phyloP scores from a whole-genome alignment of 225 moss, liverwort and hornwort genomes.

The Climacium dendroides region DNA sequence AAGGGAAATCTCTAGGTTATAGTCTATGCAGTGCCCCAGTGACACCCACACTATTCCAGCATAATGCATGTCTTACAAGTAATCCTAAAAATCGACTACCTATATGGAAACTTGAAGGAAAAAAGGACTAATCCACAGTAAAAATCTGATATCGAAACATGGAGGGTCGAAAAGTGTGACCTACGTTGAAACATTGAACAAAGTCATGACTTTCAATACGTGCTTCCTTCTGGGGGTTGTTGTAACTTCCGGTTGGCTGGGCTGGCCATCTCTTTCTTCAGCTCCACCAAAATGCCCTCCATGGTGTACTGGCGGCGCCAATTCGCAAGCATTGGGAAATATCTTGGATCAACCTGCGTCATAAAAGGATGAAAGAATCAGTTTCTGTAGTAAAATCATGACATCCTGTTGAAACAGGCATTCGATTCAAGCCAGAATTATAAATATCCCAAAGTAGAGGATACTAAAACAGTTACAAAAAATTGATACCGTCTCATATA shows the following conservation, averaged over 20 bases:
- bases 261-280: constrained; percentile 88
- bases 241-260: constrained; percentile 79
- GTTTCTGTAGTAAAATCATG: background rate
- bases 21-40: background rate
- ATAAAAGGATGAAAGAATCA: background rate
- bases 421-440: background rate
- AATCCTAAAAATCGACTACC: background rate
- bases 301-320: constrained; percentile 93
- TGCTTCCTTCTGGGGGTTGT: constrained; percentile 94
- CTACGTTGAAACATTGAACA: background rate
- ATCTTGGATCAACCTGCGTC: constrained; percentile 82
- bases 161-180: background rate
- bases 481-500: background rate
- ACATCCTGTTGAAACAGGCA: background rate
- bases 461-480: background rate
- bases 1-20: background rate
- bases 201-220: constrained; percentile 20
- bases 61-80: background rate
- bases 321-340: constrained; percentile 86
- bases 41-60: constrained; percentile 1
- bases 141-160: background rate
- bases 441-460: background rate
- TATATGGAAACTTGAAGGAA: background rate
- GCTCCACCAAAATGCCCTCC: constrained; percentile 83
- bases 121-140: background rate